phyloP scores from a whole-genome alignment of 2,329 filamentous ascomycete genomes.

The Hypoxylon rubiginosum region DNA sequence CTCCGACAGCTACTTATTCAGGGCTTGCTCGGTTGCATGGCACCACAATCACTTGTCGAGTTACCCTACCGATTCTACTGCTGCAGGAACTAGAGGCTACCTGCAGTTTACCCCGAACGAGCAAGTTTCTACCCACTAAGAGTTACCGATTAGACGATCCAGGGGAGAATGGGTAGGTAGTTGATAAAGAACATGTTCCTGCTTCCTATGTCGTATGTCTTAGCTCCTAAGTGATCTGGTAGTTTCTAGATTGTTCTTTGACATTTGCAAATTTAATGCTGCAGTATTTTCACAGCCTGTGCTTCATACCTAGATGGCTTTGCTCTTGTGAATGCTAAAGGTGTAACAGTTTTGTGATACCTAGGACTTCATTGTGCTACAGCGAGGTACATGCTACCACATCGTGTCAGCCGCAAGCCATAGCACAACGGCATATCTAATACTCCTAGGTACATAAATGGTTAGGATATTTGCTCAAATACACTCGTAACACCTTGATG shows the following conservation, averaged over 20 bases:
- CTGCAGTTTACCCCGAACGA: slow-evolving; percentile 25
- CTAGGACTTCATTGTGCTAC: background rate
- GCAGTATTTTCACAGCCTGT: background rate
- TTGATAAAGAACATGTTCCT: too few species aligned
- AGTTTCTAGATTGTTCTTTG: background rate
- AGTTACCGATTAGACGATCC: background rate
- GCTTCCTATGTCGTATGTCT: background rate
- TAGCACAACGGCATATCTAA: background rate
- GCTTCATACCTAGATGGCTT: background rate
- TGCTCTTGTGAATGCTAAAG: background rate
- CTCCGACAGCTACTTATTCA: background rate
- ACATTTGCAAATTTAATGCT: background rate
- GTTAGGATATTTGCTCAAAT: slow-evolving; percentile 8
- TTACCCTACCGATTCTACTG: slow-evolving; percentile 17
- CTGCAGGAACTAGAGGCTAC: slow-evolving; percentile 27
- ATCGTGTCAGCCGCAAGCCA: background rate
- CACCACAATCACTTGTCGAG: slow-evolving; percentile 13
- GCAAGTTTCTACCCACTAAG: slow-evolving; percentile 25
- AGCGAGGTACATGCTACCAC: background rate
- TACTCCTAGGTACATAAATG: background rate
- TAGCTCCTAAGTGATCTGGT: too few species aligned
- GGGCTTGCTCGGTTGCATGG: background rate
- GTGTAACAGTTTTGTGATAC: background rate
- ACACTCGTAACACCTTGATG: background rate
- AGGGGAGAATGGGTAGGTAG: too few species aligned